phyloP scores from a whole-genome alignment of 345 rosid genomes.

The Turnera subulata region DNA sequence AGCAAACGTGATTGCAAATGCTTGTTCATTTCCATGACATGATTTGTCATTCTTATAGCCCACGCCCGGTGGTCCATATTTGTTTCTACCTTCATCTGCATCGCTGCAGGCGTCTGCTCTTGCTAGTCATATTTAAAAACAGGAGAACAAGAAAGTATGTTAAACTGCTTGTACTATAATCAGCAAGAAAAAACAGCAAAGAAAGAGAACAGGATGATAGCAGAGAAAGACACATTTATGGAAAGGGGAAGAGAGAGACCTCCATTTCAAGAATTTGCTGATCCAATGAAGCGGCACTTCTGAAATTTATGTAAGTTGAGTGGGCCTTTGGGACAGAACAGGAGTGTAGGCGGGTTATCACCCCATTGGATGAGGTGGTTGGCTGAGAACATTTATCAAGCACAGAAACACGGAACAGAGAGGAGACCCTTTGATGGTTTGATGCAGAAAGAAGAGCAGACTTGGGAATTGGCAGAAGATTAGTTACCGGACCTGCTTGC shows the following conservation, averaged over 20 bases:
- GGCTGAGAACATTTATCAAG: slow-evolving; percentile 40
- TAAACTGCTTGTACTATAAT: neutral
- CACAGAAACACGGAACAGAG: slow-evolving; percentile 24
- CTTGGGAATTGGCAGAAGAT: slow-evolving; percentile 27
- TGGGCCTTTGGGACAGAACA: slow-evolving; percentile 14
- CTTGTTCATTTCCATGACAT: slow-evolving; percentile 45
- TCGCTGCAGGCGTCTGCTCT: slow-evolving; percentile 27
- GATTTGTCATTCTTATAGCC: slow-evolving; percentile 42
- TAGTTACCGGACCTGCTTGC: slow-evolving; percentile 41
- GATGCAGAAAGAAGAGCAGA: slow-evolving; percentile 23
- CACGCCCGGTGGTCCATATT: slow-evolving; percentile 24
- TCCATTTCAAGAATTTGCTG: slow-evolving; percentile 31
- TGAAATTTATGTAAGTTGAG: slow-evolving; percentile 9
- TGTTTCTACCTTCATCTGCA: slow-evolving; percentile 39
- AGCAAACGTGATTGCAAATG: slow-evolving; percentile 41
- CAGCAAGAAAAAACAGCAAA: neutral
- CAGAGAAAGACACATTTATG: neutral
- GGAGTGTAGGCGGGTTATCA: slow-evolving; percentile 12
- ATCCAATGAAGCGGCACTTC: slow-evolving; percentile 18
- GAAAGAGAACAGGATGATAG: no score
- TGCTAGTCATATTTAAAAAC: slow-evolving; percentile 27
- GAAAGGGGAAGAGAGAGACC: slow-evolving; percentile 20
- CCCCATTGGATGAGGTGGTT: slow-evolving; percentile 19
- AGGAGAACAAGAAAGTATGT: neutral
- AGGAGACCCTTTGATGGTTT: slow-evolving; percentile 25